Base-by-base conservation (phyloP, 805 yeast species). In the Suhomyces prunicola region DNA sequence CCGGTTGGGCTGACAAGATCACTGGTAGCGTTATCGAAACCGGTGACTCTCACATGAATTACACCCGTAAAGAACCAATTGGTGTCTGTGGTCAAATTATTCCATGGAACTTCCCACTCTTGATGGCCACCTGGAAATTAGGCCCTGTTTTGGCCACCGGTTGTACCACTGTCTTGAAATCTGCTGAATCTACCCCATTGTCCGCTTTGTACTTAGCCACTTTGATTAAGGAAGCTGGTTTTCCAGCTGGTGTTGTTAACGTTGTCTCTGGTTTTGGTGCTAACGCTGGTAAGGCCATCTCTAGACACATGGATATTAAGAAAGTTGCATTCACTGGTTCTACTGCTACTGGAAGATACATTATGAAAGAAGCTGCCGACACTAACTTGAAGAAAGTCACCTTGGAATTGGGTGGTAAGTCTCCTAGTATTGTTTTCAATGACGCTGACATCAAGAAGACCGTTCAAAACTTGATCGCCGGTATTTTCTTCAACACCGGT, bases 271-370 rank as follows among this genome's bases (percentile, higher is more conserved):
- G 97, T 53, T 86, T 81, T 62, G 97, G 97, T 69, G 82, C 83
- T 68, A 85, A 81, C 64, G 87, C 93, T 50, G 97, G 97, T 71
- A 83, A 83, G 57, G 87, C 90, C 44, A 81, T 92, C 59, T 79
- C 93, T 48, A 72, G 78, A 53, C 97, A 92, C 74, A 86, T 85
- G 63, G 84, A 81, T 69, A 84, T 92, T 64, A 88, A 88, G 77
- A 92, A 92, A 80, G 80, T 92, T 66, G 96, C 97, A 10, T 92
- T 92, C 76, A 92, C 97, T 53, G 97, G 97, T 61, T 91, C 97
- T 39, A 92, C 97, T 51, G 90, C 87, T 46, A 86, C 90, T 57
- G 98, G 97, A 67, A 87, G 88, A 70, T 74, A 73, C 63, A 88
- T 92, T 67, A 86, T 89, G 87, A 82, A 81, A 72, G 79, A 81